Evolutionary conservation across 148 eudicot genomes (phyloP).

Genomic region (Suaeda aralocaspica): DNA sequence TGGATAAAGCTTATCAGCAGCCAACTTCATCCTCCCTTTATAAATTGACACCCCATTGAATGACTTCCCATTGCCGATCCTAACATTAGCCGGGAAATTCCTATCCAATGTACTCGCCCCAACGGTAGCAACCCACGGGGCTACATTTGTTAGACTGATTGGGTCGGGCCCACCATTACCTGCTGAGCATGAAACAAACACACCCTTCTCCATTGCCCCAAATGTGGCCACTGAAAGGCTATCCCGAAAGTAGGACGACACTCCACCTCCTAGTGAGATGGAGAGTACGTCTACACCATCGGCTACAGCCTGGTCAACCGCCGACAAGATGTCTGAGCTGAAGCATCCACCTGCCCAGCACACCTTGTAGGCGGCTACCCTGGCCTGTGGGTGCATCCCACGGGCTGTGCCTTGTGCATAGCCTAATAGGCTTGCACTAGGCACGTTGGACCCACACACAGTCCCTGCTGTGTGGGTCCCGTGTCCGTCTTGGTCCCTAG

Average conservation of each 20-base stretch:
- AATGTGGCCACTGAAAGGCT: conserved; percentile 76
- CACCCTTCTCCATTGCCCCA: conserved; percentile 88
- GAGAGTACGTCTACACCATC: conserved; percentile 84
- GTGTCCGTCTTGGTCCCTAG: conserved; percentile 87
- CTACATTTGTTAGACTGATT: conserved; percentile 72
- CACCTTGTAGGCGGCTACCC: conserved; percentile 86
- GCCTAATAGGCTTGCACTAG: conserved; percentile 69
- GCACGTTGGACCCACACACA: conserved; percentile 67
- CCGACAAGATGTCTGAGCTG: conserved; percentile 89
- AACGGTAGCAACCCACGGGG: conserved; percentile 90
- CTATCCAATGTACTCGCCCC: conserved; percentile 96
- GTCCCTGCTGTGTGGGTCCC: conserved; percentile 93
- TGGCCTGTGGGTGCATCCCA: conserved; percentile 74
- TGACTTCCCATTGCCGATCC: conserved; percentile 52
- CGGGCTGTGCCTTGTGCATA: conserved; percentile 80
- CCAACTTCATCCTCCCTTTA: conserved; percentile 46
- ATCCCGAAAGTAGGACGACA: conserved; percentile 62
- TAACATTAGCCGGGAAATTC: conserved; percentile 63
- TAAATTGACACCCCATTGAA: conserved; percentile 65
- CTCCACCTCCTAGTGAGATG: conserved; percentile 92
- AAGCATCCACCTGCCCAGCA: conserved; percentile 97
- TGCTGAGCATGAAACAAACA: conserved; percentile 81
- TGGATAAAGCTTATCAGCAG: conserved; percentile 42
- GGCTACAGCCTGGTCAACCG: conserved; percentile 68
- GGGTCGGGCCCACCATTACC: conserved; percentile 93